A percentile compares a stretch with the other conserved stretches of the same genome.
phyloP scores from a whole-genome alignment of 306 rosid species.

The Carpinus viminea region DNA sequence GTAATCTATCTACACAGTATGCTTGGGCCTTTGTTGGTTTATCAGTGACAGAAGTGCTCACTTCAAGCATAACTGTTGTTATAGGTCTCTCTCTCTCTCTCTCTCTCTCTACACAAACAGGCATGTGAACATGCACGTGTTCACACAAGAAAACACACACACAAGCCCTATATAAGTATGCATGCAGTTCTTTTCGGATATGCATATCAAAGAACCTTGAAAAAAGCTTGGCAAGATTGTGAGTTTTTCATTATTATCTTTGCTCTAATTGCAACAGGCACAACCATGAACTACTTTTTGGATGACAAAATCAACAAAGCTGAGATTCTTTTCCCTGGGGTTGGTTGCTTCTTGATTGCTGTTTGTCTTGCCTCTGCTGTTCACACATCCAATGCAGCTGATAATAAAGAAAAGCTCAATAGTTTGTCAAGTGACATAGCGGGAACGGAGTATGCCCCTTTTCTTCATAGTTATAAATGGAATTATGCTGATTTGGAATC shows the following conservation, averaged over 20 bases:
- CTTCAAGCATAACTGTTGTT: conserved; percentile 81
- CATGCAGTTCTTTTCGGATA: conserved; percentile 1
- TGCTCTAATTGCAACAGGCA: conserved; percentile 52
- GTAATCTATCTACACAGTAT: conserved; percentile 80
- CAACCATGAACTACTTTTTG: conserved; percentile 83
- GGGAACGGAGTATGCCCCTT: conserved; percentile 47
- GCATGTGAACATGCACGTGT: not conserved
- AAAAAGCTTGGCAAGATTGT: conserved; percentile 18
- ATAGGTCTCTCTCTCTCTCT: conserved; percentile 53
- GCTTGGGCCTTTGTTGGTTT: conserved; percentile 91
- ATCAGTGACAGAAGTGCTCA: conserved; percentile 81
- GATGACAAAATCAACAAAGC: conserved; percentile 80
- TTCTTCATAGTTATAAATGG: conserved; percentile 5
- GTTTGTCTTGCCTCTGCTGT: conserved; percentile 85
- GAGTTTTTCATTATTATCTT: conserved; percentile 1
- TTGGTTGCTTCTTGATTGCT: conserved; percentile 84
- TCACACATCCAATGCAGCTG: conserved; percentile 84
- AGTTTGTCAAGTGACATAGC: conserved; percentile 32
- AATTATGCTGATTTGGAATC: not conserved
- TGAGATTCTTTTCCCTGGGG: conserved; percentile 87
- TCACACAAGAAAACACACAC: not conserved
- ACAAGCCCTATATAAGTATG: not conserved
- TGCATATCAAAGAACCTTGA: not conserved
- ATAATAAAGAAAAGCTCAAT: conserved; percentile 67
- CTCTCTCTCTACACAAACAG: not conserved